Base-by-base conservation (phyloP, 2,329 filamentous ascomycete species). In the Cytospora schulzeri region DNA sequence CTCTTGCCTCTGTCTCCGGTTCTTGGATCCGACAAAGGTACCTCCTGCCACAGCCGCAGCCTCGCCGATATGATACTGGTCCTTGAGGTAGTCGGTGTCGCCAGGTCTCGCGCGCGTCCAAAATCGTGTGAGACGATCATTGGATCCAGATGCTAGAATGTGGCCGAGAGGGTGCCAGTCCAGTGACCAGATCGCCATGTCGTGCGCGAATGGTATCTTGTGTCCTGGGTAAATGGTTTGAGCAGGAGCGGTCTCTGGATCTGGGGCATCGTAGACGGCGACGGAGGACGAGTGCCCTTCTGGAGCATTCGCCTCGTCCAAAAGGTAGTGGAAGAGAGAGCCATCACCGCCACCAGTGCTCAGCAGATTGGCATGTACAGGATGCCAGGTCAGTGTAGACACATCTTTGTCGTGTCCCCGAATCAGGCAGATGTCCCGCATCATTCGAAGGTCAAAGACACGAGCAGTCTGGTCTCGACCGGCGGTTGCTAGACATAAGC, bases 131-230 rank as follows among this genome's bases (percentile, higher is more conserved):
- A 97, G 93, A 50, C 95, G 90, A 76, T 99, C 95, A 76, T 99
- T 98, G 14, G 93, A 97, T 15, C 95, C 95, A 2, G 94, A 96
- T 0, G 93, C 93, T 9, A 99, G 85, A 68, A 99, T 94, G 73
- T 99, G 95, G 31, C 95, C 95, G 0, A 98, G 83, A 0, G 95
- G 95, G 74, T 99, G 95, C 93, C 95, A 99, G 79, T 97, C 93
- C 57, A 99, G 85, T 22, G 93, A 96, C 95, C 95, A 99, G 69
- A 99, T 95, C 22, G 93, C 92, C 74, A 93, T 96, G 70, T 96
- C 91, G 75, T 99, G 95, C 0, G 95, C 95, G 73, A 89, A 94
- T 9, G 91, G 87, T 35, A 97, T 79, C 72, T 88, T 90, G 79
- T 98, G 94, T 4, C 93, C 92, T 1, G 95, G 95, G 74, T 92